phyloP scores from a whole-genome alignment of 2,329 filamentous ascomycete species.

The Colletotrichum spaethianum region DNA sequence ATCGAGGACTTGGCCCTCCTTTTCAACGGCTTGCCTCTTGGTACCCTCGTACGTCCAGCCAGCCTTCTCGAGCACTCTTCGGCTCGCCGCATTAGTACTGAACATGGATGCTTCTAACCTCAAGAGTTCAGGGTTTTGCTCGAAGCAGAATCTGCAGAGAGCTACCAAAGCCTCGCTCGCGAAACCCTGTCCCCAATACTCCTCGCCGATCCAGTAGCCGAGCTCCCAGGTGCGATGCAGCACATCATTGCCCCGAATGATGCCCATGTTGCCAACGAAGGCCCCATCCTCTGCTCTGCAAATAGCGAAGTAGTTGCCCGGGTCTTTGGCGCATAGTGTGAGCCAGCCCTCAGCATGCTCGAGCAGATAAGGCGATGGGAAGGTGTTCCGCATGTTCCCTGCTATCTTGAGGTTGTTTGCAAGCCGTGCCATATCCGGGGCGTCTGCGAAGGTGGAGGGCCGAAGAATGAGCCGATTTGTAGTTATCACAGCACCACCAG shows the following conservation, averaged over 20 bases:
- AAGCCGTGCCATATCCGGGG: slow-evolving; percentile 31
- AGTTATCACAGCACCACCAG: slow-evolving; percentile 6
- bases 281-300: slow-evolving; percentile 49
- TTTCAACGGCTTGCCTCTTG: slow-evolving; percentile 57
- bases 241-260: slow-evolving; percentile 54
- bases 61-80: slow-evolving; percentile 57
- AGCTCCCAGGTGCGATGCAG: slow-evolving; percentile 61
- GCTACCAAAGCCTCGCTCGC: slow-evolving; percentile 56
- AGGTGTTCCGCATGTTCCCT: slow-evolving; percentile 31
- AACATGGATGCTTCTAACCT: slow-evolving; percentile 59
- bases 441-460: slow-evolving; percentile 29
- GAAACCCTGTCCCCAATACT: slow-evolving; percentile 63
- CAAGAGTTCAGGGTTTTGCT: slow-evolving; percentile 55
- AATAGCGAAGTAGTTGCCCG: slow-evolving; percentile 53
- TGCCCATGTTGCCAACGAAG: slow-evolving; percentile 59
- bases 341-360: slow-evolving; percentile 50
- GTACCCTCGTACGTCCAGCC: slow-evolving; percentile 62
- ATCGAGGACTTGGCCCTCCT: slow-evolving; percentile 58
- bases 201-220: slow-evolving; percentile 63
- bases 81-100: slow-evolving; percentile 58
- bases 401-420: slow-evolving; percentile 37
- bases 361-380: slow-evolving; percentile 46
- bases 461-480: slow-evolving; percentile 29
- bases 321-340: slow-evolving; percentile 30
- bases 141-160: slow-evolving; percentile 61